Base-by-base conservation (phyloP, 768 basidiomycete genomes). In the Chalciporus pseudorubinellus region DNA sequence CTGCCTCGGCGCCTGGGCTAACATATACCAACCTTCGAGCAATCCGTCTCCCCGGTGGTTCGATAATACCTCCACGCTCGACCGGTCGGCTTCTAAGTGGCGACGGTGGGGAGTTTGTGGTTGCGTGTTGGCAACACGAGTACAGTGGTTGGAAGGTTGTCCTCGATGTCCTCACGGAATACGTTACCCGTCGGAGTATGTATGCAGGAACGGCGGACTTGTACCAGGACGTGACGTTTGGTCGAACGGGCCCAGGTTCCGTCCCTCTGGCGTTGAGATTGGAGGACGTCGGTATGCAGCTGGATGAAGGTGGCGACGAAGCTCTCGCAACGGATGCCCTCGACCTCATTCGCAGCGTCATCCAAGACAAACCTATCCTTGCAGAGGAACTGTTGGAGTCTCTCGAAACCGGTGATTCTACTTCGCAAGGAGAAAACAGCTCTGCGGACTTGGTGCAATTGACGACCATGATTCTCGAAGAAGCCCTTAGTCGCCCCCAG, bases 121-220 rank as follows among this genome's bases (percentile, higher is more conserved):
- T 88, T 6, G 78, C 95, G 1, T 77, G 79, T 18, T 97, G 94
- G 94, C 77, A 85, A 55, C 84, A 88, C 56, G 75, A 83, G 40
- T 84, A 92, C 61, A 90, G 87, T 7, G 92, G 89, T 3, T 97
- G 94, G 94, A 87, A 81, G 56, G 66, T 95, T 13, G 69, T 95
- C 6, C 66, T 92, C n/a, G 92, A 93, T 58, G 72, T 95, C 9
- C 72, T 95, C 46, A 81, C 82, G 4, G 85, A 88, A 62, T 91
- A 87, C 62, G 82, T 87, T 49, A 83, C 81, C 51, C 78, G 80
- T 26, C 71, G 77, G 51, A 76, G 81, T 10, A 66, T 75, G 60
- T 71, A 78, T 42, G 52, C 72, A n/a, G 59, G 67, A 2, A 64
- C 65, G 7, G 70, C 20, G 67, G 75, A 18, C 66, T 65, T 70